These are phyloP conservation scores for Albizia julibrissin DNA, from an alignment of 306 rosid species.

Conservation along the genomic window DNA sequence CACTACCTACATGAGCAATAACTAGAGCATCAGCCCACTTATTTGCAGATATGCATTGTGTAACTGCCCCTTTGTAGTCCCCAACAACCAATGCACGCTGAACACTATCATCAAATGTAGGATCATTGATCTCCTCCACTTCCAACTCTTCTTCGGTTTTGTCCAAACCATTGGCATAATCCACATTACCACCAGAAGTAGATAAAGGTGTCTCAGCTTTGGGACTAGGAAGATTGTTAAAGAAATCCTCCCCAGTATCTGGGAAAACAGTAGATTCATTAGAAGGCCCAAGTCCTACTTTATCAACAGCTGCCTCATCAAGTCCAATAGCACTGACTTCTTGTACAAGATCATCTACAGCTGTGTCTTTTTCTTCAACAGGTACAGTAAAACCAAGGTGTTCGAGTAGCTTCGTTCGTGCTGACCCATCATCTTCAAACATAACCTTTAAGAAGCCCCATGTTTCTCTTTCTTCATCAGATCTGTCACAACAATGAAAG, in stretches of 20 bases:
- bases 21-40: conserved; percentile 96
- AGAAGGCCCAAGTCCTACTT: conserved; percentile 46
- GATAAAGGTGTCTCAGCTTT: conserved; percentile 86
- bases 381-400: conserved; percentile 88
- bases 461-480: conserved; percentile 84
- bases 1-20: conserved; percentile 89
- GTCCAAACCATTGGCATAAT: conserved; percentile 53
- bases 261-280: conserved; percentile 55
- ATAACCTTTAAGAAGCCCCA: conserved; percentile 96
- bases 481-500: conserved; percentile 49
- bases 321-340: conserved; percentile 68
- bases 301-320: conserved; percentile 56
- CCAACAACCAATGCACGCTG: conserved; percentile 95
- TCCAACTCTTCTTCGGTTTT: conserved; percentile 62
- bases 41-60: conserved; percentile 80
- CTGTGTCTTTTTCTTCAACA: conserved; percentile 57
- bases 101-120: conserved; percentile 83
- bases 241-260: conserved; percentile 96
- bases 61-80: conserved; percentile 94
- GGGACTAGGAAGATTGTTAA: conserved; percentile 97
- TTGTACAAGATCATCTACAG: conserved; percentile 63
- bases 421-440: conserved; percentile 98
- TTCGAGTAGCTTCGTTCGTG: conserved; percentile 81
- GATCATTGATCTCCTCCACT: conserved; percentile 65
- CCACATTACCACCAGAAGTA: conserved; percentile 55